phyloP scores from a whole-genome alignment of 345 rosid genomes.

The Salix dunnii region DNA sequence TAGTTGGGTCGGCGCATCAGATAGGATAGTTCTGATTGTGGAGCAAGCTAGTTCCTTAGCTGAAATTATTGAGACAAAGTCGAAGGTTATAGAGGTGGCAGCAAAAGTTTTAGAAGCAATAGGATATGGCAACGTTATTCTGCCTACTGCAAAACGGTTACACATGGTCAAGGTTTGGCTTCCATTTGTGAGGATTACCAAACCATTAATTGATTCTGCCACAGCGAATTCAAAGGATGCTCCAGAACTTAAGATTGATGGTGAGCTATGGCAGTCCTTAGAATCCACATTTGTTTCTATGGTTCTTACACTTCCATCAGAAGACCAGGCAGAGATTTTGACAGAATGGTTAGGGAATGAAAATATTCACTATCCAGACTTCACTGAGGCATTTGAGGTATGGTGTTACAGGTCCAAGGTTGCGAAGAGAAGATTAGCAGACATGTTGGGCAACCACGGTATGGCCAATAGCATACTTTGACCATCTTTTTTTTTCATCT shows the following conservation, averaged over 20 bases:
- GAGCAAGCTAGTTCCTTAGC: constrained; percentile 26
- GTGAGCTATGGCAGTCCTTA: constrained; percentile 77
- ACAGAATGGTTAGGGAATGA: constrained; percentile 68
- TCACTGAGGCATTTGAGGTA: constrained; percentile 82
- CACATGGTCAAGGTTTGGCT: constrained; percentile 77
- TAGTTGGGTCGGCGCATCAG: constrained; percentile 75
- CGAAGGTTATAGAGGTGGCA: constrained; percentile 60
- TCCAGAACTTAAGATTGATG: constrained; percentile 43
- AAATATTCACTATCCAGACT: constrained; percentile 63
- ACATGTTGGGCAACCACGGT: constrained; percentile 23
- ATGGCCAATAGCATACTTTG: not conserved
- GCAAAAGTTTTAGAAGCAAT: constrained; percentile 79
- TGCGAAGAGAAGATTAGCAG: constrained; percentile 63
- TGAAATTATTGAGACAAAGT: constrained; percentile 44
- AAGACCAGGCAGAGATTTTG: constrained; percentile 78
- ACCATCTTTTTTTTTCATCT: not conserved
- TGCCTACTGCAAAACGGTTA: constrained; percentile 63
- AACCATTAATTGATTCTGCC: constrained; percentile 54
- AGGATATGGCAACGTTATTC: constrained; percentile 63
- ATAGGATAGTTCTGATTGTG: constrained; percentile 49
- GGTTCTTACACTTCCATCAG: constrained; percentile 70
- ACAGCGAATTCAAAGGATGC: constrained; percentile 27
- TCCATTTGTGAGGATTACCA: constrained; percentile 67
- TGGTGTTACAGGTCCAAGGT: constrained; percentile 88
- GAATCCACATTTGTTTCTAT: constrained; percentile 72